Conservation (phyloP, 1,139 yeast species). For the Suhomyces bribrorum region DNA sequence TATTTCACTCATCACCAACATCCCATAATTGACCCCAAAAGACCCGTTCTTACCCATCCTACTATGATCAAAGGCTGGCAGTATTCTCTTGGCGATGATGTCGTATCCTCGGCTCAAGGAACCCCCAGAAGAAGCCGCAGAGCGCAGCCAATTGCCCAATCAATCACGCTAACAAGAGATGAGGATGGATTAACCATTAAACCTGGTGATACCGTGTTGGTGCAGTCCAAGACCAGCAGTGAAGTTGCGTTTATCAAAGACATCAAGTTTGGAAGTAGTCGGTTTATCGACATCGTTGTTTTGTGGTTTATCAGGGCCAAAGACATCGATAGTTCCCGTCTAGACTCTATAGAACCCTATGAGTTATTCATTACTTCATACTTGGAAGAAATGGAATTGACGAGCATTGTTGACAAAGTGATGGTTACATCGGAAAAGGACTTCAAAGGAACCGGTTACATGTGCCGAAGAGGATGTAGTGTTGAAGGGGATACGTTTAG, state of each 20-base stretch:
- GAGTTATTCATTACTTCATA: constrained; percentile 49
- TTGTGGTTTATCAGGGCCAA: constrained; percentile 34
- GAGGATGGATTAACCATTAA: constrained; percentile 39
- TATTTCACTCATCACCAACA: background rate
- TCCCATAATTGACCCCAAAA: background rate
- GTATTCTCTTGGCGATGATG: constrained; percentile 19
- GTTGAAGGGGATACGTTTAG: constrained; percentile 33
- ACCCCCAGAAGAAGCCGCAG: constrained; percentile 19
- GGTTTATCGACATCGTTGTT: constrained; percentile 39
- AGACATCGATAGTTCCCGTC: constrained; percentile 25
- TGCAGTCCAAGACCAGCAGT: constrained; percentile 17
- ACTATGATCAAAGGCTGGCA: constrained; percentile 35
- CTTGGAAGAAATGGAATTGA: constrained; percentile 31
- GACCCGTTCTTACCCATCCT: background rate
- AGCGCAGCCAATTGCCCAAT: constrained; percentile 10
- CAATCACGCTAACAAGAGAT: constrained; percentile 27
- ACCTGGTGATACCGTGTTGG: constrained; percentile 43
- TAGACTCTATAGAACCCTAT: constrained; percentile 21
- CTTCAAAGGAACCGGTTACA: constrained; percentile 26
- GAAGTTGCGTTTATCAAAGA: constrained; percentile 44
- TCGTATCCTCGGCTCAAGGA: constrained; percentile 12
- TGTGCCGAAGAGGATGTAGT: constrained; percentile 44
- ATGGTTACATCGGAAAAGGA: constrained; percentile 34
- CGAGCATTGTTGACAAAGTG: constrained; percentile 33
- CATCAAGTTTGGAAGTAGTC: constrained; percentile 40